A percentile compares a stretch with the other conserved stretches of the same genome.
phyloP scores from a whole-genome alignment of 805 yeast genomes.

The Dipodascopsis tothii region DNA sequence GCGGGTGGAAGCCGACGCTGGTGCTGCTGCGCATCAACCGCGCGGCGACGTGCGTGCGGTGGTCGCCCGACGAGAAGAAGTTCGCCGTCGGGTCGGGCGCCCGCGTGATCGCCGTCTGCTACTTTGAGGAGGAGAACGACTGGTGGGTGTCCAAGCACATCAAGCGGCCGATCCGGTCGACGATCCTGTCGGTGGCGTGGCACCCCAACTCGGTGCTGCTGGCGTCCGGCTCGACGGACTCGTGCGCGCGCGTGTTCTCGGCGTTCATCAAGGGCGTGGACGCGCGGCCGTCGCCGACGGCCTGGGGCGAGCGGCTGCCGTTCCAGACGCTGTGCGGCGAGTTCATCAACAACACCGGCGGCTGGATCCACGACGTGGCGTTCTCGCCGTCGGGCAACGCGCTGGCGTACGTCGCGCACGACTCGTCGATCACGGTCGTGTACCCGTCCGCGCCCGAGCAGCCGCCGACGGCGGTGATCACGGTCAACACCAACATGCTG shows the following conservation, averaged over 20 bases:
- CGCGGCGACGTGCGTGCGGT: slow-evolving; percentile 87
- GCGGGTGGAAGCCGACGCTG: slow-evolving; percentile 72
- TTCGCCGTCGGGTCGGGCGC: slow-evolving; percentile 98
- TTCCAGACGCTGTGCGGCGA: slow-evolving; percentile 88
- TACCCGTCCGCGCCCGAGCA: slow-evolving; percentile 64
- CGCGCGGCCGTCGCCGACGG: slow-evolving; percentile 65
- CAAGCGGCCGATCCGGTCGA: slow-evolving; percentile 87
- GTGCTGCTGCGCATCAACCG: slow-evolving; percentile 87
- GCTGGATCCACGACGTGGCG: slow-evolving; percentile 87
- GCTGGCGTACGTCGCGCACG: slow-evolving; percentile 78
- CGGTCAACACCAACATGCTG: slow-evolving; percentile 58
- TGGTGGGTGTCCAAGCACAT: slow-evolving; percentile 99
- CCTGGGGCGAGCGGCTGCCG: slow-evolving; percentile 94
- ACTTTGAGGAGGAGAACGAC: slow-evolving; percentile 89
- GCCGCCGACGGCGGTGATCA: slow-evolving; percentile 54
- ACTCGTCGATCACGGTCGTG: slow-evolving; percentile 71
- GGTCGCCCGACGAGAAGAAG: slow-evolving; percentile 94
- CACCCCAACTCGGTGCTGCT: slow-evolving; percentile 85
- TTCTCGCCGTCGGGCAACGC: slow-evolving; percentile 76
- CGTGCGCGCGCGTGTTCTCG: slow-evolving; percentile 82
- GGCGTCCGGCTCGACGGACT: slow-evolving; percentile 89
- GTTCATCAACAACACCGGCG: slow-evolving; percentile 57
- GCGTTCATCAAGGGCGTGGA: slow-evolving; percentile 86
- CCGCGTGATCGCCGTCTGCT: slow-evolving; percentile 88
- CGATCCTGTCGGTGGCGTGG: slow-evolving; percentile 80